A percentile compares a stretch with the other conserved stretches of the same genome.
Conservation (phyloP, 164 flowering plant genomes). For the Liriodendron chinense region DNA sequence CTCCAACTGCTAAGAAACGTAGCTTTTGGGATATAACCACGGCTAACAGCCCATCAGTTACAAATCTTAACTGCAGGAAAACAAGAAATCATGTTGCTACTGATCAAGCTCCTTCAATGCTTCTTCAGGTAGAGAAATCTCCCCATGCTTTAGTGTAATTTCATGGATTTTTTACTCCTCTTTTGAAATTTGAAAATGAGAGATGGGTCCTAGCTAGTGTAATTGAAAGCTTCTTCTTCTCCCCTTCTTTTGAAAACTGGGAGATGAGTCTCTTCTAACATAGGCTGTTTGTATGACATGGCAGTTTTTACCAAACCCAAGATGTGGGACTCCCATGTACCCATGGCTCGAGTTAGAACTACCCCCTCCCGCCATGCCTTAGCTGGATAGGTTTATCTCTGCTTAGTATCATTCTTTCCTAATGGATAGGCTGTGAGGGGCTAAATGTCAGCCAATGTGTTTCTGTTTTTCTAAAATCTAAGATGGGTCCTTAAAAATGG, state of each 20-base stretch:
- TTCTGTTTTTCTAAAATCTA: too few relatives aligned
- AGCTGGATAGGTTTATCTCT: too few relatives aligned
- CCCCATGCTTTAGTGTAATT: conserved; percentile 1
- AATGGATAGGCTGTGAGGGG: too few relatives aligned
- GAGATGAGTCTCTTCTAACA: neutral
- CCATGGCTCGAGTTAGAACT: neutral
- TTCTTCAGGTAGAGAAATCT: conserved; percentile 64
- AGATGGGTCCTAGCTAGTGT: neutral
- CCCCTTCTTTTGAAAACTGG: neutral
- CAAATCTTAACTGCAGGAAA: conserved; percentile 59
- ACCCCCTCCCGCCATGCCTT: too few relatives aligned
- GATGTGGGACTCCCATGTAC: neutral
- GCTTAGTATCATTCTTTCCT: too few relatives aligned
- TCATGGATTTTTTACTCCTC: neutral
- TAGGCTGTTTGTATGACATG: neutral
- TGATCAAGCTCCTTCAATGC: conserved; percentile 80
- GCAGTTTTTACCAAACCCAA: neutral
- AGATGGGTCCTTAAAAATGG: too few relatives aligned
- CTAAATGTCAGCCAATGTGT: too few relatives aligned
- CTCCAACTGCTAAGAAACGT: conserved; percentile 74
- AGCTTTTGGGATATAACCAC: conserved; percentile 91
- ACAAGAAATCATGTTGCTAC: conserved; percentile 64
- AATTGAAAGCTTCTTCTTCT: neutral
- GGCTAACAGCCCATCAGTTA: conserved; percentile 72
- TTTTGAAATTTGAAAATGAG: neutral